phyloP scores from a whole-genome alignment of 129 eudicot genomes.

The Chrysanthemum seticuspe region DNA sequence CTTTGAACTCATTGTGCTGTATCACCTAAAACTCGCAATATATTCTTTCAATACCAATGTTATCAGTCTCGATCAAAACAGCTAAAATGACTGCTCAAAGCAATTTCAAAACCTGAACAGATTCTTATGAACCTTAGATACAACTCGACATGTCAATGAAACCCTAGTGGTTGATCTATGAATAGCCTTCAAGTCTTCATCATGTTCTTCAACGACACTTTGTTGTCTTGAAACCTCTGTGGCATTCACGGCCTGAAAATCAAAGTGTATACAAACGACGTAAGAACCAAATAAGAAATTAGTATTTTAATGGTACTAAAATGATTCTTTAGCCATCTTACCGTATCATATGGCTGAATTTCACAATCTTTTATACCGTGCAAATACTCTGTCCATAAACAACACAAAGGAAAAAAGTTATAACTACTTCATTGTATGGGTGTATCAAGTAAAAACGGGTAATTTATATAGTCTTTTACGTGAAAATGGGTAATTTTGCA shows the following conservation, averaged over 20 bases:
- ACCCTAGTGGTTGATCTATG: slow-evolving; percentile 59
- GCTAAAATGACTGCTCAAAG: not conserved
- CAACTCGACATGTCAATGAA: slow-evolving; percentile 86
- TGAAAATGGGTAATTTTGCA: too few species aligned
- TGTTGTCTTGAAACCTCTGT: slow-evolving; percentile 16
- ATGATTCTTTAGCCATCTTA: slow-evolving; percentile 30
- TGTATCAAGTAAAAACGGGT: too few species aligned
- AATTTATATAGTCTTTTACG: too few species aligned
- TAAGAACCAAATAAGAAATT: not conserved
- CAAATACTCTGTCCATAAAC: slow-evolving; percentile 58
- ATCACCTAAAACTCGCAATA: too few species aligned
- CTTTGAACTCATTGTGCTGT: too few species aligned
- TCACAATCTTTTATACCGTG: slow-evolving; percentile 79
- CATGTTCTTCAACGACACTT: slow-evolving; percentile 17
- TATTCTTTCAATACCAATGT: too few species aligned
- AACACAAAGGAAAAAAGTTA: slow-evolving; percentile 7
- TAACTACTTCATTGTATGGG: not conserved
- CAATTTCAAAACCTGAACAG: slow-evolving; percentile 51
- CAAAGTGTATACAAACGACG: slow-evolving; percentile 9
- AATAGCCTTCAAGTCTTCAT: slow-evolving; percentile 35
- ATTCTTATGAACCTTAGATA: slow-evolving; percentile 64
- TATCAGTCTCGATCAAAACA: not conserved
- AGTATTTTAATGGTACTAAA: not conserved
- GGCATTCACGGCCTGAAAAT: slow-evolving; percentile 64
- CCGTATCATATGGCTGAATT: slow-evolving; percentile 60